Base-by-base conservation (phyloP, 2,329 filamentous ascomycete genomes). In the Botrytis cinerea region DNA sequence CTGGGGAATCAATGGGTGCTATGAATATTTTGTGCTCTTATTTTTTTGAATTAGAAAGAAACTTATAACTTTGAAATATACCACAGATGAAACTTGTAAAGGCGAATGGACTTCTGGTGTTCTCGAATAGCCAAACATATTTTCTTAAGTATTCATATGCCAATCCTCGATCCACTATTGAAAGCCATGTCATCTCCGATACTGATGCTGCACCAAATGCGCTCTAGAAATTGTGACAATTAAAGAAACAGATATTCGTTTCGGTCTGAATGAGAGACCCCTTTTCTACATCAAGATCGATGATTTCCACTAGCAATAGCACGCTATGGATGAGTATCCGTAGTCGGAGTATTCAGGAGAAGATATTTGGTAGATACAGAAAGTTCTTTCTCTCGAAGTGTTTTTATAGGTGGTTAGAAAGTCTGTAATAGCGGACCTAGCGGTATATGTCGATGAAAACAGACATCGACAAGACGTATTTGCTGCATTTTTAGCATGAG, bases 41-140 rank as follows among this genome's bases (percentile, higher is more conserved):
- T 4, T 68, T 16, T 16, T 40, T 54, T 67, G 46, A 35, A 54
- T 57, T 69, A 57, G 66, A 69, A 43, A 57, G 18, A 40, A 57
- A 69, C 43, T 69, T 69, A 69, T 57, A 45, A 22, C 10, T 38
- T 68, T 59, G 18, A 69, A 69, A 57, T 69, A 43, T n/a, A 40
- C 12, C 25, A 10, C n/a, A 22, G 35, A 51, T 22, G 14, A 25
- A 16, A 14, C 12, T 16, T 28, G 9, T 43, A 7, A 28, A 22
- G 22, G 10, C 20, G 6, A 8, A 57, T 22, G 35, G 25, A 12
- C 14, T 14, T 20, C 1, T 22, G 4, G 35, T 54, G 32, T 38
- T 38, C n/a, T 10, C 9, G 25, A 28, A 20, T 7, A 8, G 12
- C 4, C 22, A 38, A 61, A 18, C 6, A 12, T 28, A 4, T 38